Evolutionary conservation across 257 asterid genomes (phyloP), one percentile per base, ranked within the genome.

Genomic region (Penstemon barbatus): DNA sequence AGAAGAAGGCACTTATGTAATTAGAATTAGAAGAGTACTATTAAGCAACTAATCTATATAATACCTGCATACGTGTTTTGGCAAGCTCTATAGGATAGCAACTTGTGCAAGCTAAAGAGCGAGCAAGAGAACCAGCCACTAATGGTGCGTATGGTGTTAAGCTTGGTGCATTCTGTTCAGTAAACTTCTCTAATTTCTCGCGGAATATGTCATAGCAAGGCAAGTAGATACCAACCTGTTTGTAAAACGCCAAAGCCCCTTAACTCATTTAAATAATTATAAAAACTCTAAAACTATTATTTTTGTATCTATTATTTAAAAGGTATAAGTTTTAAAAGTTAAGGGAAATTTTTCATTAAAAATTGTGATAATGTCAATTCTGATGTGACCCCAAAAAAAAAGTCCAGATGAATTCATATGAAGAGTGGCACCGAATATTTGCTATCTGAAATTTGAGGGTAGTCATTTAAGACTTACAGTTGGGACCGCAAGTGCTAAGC

Each of bases 21-120:
- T 56, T 66, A 71, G 48, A 66, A 44, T 5, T 4, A 9, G n/a
- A 63, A 49, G 49, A 56, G 19, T 9, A 44, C 12, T 41, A 48
- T 19, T 48, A 33, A 50, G 64, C 33, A 43, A 53, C 58, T 25
- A 53, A 38, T 5, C 9, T 5, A 65, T 3, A 18, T 18, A 71
- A 33, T 79, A 92, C 98, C 98, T 92, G 98, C 98, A 92, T 89
- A 6, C 98, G 95, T 15, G 98, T 92, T 82, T 82, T 92, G 58
- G 97, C 98, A 71, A 89, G 98, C 82, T 92, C 98, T 79, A 92
- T 86, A 19, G 98, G 98, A 69, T 92, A 92, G 82, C 98, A 92
- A 79, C 92, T 89, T 45, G 77, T 84, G 83, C 98, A 89, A 77
- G 97, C 97, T 75, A 92, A 73, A 52, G 96, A 87, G 36, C 98